Evolutionary conservation across 1,139 yeast genomes (phyloP), one percentile per base, ranked within the genome.

Genomic region (Candida gigantensis): DNA sequence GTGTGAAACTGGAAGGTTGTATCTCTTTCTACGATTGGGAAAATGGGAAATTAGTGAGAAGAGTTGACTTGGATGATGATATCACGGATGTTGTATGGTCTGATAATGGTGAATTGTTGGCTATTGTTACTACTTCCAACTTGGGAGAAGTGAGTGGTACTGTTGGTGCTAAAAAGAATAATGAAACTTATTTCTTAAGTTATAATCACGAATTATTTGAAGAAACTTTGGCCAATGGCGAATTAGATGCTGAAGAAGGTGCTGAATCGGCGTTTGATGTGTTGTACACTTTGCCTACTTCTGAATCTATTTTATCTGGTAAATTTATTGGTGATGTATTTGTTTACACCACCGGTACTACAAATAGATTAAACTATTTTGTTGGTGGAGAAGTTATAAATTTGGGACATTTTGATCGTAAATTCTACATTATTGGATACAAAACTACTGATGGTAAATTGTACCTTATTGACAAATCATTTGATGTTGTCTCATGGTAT

Each of bases 291-390:
- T 77, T 89, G 44, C 79, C 81, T 39, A 66, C 74, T 11, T 55
- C 72, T 5, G 98, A 92, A 57, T 67, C 83, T 20, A 79, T 92
- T 28, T 79, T 86, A 44, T 84, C 95, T 14, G 97, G 97, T 53
- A 83, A 83, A 59, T 92, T 97, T 86, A 88, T 90, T 52, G 98
- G 98, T 49, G 97, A 92, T 66, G 97, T 94, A 29, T 90, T 90
- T 58, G 79, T 92, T 39, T 92, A 84, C 68, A 88, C 97, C 11
- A 71, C 77, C 13, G 83, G 95, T 1, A 53, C 82, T 15, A 78
- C 95, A 24, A 88, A 89, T 63, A 80, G 97, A 60, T 75, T 94
- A 56, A 92, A 90, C 65, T 94, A 92, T 61, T 79, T 88, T 45
- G 97, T 92, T 45, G 98, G 98, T 52, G 95, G 95, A 31, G 89